Percentiles rank a stretch among this genome's conserved stretches.
phyloP scores from a whole-genome alignment of 2,329 filamentous ascomycete species.

The Aspergillus sp. region DNA sequence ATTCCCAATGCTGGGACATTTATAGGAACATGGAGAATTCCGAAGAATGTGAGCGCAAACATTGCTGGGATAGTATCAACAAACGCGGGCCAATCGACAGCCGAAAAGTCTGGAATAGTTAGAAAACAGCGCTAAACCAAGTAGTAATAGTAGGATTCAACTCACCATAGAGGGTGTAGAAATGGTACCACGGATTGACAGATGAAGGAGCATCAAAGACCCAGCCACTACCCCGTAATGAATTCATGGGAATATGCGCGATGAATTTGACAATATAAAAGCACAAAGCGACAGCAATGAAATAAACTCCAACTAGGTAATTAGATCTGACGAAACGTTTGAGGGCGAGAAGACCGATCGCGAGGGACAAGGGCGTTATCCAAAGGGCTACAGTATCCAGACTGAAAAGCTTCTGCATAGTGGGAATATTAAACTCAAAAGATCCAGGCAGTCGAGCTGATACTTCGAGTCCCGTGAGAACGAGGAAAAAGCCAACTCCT shows the following conservation, averaged over 20 bases:
- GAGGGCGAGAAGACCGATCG: slow-evolving; percentile 71
- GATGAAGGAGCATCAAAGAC: slow-evolving; percentile 84
- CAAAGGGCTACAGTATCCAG: slow-evolving; percentile 77
- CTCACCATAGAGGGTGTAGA: slow-evolving; percentile 92
- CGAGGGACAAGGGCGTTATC: slow-evolving; percentile 74
- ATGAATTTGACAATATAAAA: slow-evolving; percentile 47
- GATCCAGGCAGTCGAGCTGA: slow-evolving; percentile 84
- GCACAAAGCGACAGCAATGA: slow-evolving; percentile 72
- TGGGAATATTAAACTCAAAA: slow-evolving; percentile 76
- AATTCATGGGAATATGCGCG: slow-evolving; percentile 64
- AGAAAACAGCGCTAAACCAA: neutral
- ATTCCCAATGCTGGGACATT: slow-evolving; percentile 93
- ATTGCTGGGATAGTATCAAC: slow-evolving; percentile 86
- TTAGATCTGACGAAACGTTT: slow-evolving; percentile 77
- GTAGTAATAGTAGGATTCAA: slow-evolving; percentile 11
- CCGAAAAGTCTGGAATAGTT: slow-evolving; percentile 64
- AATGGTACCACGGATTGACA: slow-evolving; percentile 93
- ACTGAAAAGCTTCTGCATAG: slow-evolving; percentile 71
- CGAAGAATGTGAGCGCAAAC: slow-evolving; percentile 96
- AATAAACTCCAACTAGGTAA: slow-evolving; percentile 83
- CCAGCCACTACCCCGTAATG: slow-evolving; percentile 75
- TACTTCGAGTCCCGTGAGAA: slow-evolving; percentile 90
- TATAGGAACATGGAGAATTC: slow-evolving; percentile 94
- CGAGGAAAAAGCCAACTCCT: slow-evolving; percentile 91
- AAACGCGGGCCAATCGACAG: slow-evolving; percentile 81